phyloP scores from a whole-genome alignment of 108 stramenopile species.

The Skeletonema marinoi region DNA sequence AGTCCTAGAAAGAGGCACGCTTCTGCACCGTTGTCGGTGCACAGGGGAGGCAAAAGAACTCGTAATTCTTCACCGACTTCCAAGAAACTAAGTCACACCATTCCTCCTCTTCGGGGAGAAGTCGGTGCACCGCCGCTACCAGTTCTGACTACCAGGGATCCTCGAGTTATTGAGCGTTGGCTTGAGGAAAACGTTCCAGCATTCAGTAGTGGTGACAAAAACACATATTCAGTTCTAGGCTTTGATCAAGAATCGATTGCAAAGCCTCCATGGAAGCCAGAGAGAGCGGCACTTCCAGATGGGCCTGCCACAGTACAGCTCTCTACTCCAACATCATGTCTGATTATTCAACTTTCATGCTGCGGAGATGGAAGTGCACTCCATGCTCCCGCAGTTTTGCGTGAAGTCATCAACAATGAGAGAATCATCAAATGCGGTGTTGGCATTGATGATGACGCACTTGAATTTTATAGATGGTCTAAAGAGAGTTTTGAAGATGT shows the following conservation, averaged over 20 bases:
- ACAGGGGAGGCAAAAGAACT: background rate
- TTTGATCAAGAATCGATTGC: constrained; percentile 47
- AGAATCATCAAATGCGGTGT: constrained; percentile 64
- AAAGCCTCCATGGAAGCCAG: constrained; percentile 50
- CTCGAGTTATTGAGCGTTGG: constrained; percentile 53
- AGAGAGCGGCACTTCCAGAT: constrained; percentile 39
- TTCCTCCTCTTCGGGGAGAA: constrained; percentile 24
- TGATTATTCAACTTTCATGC: constrained; percentile 65
- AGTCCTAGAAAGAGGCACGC: background rate
- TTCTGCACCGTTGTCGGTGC: background rate
- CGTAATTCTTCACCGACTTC: background rate
- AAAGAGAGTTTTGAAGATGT: background rate
- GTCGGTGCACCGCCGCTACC: constrained; percentile 45
- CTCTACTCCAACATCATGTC: constrained; percentile 52
- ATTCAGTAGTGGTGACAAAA: background rate
- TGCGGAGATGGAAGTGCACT: constrained; percentile 40
- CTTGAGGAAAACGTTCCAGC: constrained; percentile 48
- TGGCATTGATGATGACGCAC: constrained; percentile 68
- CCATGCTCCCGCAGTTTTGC: constrained; percentile 39
- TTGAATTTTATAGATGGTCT: constrained; percentile 53
- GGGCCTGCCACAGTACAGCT: constrained; percentile 73
- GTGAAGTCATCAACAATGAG: constrained; percentile 48
- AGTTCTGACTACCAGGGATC: constrained; percentile 64
- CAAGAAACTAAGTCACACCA: constrained; percentile 17
- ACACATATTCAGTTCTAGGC: constrained; percentile 23